Percentiles rank a stretch among this genome's conserved stretches.
Evolutionary conservation across 106 monocot species (phyloP).

Genomic region (Acorus calamus): DNA sequence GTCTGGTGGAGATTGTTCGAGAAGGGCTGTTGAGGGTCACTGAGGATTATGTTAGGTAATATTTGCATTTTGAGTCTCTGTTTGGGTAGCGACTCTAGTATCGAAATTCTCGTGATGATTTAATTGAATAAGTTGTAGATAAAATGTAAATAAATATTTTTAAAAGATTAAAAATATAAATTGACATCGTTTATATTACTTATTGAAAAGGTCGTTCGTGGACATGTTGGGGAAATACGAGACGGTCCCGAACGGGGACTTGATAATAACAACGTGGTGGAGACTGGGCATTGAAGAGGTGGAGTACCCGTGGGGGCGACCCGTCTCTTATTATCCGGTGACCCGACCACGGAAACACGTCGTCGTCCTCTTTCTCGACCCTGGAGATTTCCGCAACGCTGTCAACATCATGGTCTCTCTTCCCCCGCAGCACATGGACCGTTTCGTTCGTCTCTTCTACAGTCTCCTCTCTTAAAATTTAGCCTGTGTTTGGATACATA

Average conservation of each 20-base stretch:
- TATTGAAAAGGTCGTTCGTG: constrained; percentile 18
- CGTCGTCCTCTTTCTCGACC: constrained; percentile 27
- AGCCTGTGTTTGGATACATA: no score
- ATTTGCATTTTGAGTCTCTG: no score
- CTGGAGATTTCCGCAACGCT: constrained; percentile 12
- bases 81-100: no score
- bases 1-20: constrained; percentile 13
- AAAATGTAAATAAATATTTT: no score
- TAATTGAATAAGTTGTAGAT: no score
- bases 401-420: constrained; percentile 35
- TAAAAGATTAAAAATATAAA: no score
- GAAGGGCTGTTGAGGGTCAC: constrained; percentile 20
- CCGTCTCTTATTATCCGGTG: constrained; percentile 30
- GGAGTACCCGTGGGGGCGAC: constrained; percentile 42
- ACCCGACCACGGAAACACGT: constrained; percentile 21
- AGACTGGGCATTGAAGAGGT: constrained; percentile 34
- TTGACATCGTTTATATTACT: no score
- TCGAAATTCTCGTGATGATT: no score
- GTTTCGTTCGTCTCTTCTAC: constrained; percentile 23
- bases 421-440: constrained; percentile 16
- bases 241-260: constrained; percentile 30
- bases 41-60: constrained; percentile 21
- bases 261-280: constrained; percentile 56
- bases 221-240: constrained; percentile 36
- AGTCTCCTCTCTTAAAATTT: constrained; percentile 8